phyloP scores from a whole-genome alignment of 495 filamentous ascomycete species.

The Hypoxylon crocopeplum region DNA sequence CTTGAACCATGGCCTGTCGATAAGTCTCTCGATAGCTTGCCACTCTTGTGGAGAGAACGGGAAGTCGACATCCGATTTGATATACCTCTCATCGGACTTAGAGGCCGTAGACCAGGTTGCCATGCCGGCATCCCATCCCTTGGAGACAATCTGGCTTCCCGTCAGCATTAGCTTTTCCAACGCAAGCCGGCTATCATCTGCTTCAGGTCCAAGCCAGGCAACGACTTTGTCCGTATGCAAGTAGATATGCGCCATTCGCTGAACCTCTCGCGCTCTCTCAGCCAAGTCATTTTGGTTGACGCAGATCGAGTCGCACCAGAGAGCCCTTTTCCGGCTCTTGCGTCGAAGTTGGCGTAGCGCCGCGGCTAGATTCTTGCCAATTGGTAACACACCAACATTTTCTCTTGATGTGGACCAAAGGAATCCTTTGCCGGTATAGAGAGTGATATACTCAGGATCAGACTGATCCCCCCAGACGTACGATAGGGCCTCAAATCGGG shows the following conservation, averaged over 20 bases:
- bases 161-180: not conserved
- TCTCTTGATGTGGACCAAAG: not conserved
- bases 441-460: not conserved
- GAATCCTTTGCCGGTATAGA: not conserved
- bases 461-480: slow-evolving; percentile 41
- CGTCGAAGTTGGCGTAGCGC: not conserved
- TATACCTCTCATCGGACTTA: not conserved
- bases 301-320: slow-evolving; percentile 29
- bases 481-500: slow-evolving; percentile 42
- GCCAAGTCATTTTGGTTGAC: slow-evolving; percentile 24
- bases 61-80: not conserved
- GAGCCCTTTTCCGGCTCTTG: not conserved
- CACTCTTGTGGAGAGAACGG: not conserved
- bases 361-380: not conserved
- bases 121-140: not conserved
- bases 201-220: not conserved
- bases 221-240: not conserved
- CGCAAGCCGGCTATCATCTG: not conserved
- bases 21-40: slow-evolving; percentile 1
- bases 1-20: slow-evolving; percentile 11
- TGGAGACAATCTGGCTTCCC: not conserved
- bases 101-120: not conserved
- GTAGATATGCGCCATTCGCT: not conserved
- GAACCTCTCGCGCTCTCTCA: slow-evolving; percentile 10
- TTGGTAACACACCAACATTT: not conserved